Conservation (phyloP, 768 basidiomycete genomes). For the Candolleomyces eurysporus region DNA sequence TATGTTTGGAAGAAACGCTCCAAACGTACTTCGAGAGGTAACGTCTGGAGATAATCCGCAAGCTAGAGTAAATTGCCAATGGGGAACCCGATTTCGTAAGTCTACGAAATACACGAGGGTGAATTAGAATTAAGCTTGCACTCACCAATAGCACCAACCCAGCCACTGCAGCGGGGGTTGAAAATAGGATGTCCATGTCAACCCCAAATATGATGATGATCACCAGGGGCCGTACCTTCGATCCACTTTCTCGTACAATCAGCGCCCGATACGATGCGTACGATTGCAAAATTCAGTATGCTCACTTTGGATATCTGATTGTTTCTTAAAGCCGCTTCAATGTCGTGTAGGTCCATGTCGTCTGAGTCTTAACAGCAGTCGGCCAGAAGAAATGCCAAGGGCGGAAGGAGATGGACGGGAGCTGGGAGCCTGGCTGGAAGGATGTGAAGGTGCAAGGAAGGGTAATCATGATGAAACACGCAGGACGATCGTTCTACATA, state of each 20-base stretch:
- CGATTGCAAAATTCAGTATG: no score
- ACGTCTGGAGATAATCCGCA: background rate
- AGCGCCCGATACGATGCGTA: no score
- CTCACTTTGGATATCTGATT: no score
- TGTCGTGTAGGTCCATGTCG: no score
- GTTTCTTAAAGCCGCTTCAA: no score
- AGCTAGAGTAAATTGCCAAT: background rate
- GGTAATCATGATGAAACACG: no score
- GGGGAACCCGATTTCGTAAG: background rate
- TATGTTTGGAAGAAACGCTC: background rate
- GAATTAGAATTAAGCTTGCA: background rate
- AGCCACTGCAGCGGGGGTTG: background rate
- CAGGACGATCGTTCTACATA: no score
- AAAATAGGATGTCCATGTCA: background rate
- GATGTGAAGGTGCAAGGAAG: no score
- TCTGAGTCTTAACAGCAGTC: no score
- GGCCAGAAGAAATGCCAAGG: no score
- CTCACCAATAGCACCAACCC: background rate
- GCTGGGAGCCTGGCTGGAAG: no score
- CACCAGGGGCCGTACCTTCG: background rate
- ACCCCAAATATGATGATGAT: background rate
- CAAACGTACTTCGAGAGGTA: background rate
- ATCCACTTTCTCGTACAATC: background rate
- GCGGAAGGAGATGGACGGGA: no score
- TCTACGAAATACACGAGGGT: background rate